Conservation (phyloP, 2,329 filamentous ascomycete genomes). For the Tolypocladium sp. region DNA sequence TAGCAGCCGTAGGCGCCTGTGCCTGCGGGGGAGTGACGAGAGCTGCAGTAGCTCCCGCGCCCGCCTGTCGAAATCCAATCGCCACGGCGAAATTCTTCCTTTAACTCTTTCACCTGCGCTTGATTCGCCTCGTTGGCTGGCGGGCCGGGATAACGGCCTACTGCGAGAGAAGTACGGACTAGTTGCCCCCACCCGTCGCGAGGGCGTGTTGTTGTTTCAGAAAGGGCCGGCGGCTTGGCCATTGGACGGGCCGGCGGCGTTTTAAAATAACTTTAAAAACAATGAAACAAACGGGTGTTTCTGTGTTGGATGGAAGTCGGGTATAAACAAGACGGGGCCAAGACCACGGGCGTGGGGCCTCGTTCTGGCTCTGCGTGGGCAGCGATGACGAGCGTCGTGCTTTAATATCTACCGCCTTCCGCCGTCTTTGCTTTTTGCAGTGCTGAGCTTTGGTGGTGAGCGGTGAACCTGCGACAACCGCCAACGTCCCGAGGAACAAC, state of each 20-base stretch:
- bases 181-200: not conserved
- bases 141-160: too few relatives aligned
- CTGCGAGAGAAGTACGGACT: not conserved
- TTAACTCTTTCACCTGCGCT: too few relatives aligned
- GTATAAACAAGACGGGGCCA: not conserved
- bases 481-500: too few relatives aligned
- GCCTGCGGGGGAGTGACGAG: not conserved
- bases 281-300: not conserved
- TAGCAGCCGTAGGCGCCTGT: not conserved
- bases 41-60: not conserved
- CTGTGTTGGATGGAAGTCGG: too few relatives aligned
- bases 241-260: not conserved
- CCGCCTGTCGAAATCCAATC: not conserved
- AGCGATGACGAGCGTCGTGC: not conserved
- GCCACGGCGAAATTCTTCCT: too few relatives aligned
- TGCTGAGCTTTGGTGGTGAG: not conserved
- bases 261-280: not conserved
- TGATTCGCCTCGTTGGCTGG: not conserved
- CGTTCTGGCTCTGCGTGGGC: not conserved
- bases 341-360: not conserved
- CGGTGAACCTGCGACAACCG: too few relatives aligned
- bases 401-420: not conserved
- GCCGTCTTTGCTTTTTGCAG: not conserved
- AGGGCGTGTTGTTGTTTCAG: not conserved
- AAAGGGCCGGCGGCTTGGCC: not conserved